phyloP scores from a whole-genome alignment of 352 stramenopile species.

The Globisporangium irregulare region DNA sequence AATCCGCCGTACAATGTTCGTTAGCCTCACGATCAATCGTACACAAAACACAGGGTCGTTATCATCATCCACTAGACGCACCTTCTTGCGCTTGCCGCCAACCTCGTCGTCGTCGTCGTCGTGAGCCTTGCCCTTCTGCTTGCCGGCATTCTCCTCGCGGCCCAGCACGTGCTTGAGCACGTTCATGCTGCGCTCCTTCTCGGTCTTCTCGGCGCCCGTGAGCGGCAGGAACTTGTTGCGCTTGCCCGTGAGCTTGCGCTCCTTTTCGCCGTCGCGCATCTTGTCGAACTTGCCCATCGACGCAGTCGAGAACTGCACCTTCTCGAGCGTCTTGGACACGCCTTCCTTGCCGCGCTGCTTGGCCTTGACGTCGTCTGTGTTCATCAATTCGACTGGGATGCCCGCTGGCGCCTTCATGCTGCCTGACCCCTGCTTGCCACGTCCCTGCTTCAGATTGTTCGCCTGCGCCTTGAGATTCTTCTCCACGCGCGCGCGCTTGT shows the following conservation, averaged over 20 bases:
- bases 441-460: slow-evolving; percentile 71
- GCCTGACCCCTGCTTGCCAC: slow-evolving; percentile 51
- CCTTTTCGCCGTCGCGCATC: slow-evolving; percentile 89
- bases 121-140: slow-evolving; percentile 56
- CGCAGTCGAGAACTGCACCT: slow-evolving; percentile 91
- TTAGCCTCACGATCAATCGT: neutral
- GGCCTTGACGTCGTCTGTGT: slow-evolving; percentile 59
- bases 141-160: slow-evolving; percentile 75
- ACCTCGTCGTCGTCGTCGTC: slow-evolving; percentile 59
- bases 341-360: slow-evolving; percentile 90
- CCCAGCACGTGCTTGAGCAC: slow-evolving; percentile 72
- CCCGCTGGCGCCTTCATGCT: slow-evolving; percentile 60
- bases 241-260: slow-evolving; percentile 86
- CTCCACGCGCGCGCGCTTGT: slow-evolving; percentile 88
- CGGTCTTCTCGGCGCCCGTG: slow-evolving; percentile 62
- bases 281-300: slow-evolving; percentile 95
- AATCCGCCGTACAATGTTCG: too few species aligned
- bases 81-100: slow-evolving; percentile 59
- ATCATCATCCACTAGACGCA: slow-evolving; percentile 3
- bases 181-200: slow-evolving; percentile 83
- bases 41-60: neutral
- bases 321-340: slow-evolving; percentile 84
- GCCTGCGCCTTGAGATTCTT: slow-evolving; percentile 91
- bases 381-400: slow-evolving; percentile 90
- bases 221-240: slow-evolving; percentile 80